Conservation (phyloP, 768 basidiomycete genomes). For the Podaxis pistillaris region DNA sequence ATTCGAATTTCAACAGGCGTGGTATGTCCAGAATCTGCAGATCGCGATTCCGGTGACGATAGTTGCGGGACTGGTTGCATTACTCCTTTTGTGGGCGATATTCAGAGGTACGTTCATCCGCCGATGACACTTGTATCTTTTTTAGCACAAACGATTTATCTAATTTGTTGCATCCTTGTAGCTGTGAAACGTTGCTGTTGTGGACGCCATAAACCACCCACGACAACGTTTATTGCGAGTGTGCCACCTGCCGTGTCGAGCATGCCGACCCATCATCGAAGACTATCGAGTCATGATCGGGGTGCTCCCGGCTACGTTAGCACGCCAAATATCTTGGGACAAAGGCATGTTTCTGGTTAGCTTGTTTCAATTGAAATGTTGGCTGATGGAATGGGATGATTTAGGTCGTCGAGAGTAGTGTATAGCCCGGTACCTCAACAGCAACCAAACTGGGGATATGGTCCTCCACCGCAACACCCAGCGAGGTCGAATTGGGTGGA, state of each 20-base stretch:
- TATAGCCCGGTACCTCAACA: constrained; percentile 11
- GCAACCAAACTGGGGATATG: background rate
- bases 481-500: constrained; percentile 41
- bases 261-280: constrained; percentile 22
- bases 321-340: constrained; percentile 1
- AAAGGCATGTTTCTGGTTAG: constrained; percentile 15
- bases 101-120: constrained; percentile 35
- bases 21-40: constrained; percentile 75
- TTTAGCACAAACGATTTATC: constrained; percentile 11
- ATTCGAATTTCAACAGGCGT: constrained; percentile 44
- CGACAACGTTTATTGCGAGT: constrained; percentile 19
- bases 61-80: constrained; percentile 59
- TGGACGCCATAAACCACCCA: constrained; percentile 20
- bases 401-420: background rate
- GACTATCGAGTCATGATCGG: constrained; percentile 24
- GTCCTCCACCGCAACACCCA: constrained; percentile 6
- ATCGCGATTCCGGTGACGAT: constrained; percentile 80
- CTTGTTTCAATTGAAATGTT: constrained; percentile 25
- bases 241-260: constrained; percentile 17
- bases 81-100: constrained; percentile 56
- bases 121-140: background rate
- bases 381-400: constrained; percentile 4
- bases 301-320: constrained; percentile 16
- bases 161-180: constrained; percentile 21
- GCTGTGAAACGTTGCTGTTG: constrained; percentile 34